Evolutionary conservation across 2,329 filamentous ascomycete genomes (phyloP).

Genomic region (Akanthomyces muscarius): DNA sequence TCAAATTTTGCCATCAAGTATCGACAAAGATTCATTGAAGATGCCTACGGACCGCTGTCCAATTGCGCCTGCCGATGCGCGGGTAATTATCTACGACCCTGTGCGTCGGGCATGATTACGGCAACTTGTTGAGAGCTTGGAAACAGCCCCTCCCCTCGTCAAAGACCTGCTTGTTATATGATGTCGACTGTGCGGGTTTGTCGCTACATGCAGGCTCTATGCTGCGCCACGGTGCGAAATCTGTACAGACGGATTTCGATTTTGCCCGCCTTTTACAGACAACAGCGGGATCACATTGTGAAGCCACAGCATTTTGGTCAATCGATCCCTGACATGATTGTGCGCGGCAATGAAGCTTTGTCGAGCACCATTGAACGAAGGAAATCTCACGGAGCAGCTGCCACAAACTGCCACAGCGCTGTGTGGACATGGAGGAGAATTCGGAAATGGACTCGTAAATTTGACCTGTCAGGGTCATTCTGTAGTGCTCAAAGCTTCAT

Average conservation of each 20-base stretch:
- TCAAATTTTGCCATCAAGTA: not conserved
- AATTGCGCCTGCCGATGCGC: not conserved
- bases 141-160: too few species aligned
- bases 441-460: constrained; percentile 14
- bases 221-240: not conserved
- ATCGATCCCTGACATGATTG: not conserved
- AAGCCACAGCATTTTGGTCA: not conserved
- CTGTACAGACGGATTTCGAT: not conserved
- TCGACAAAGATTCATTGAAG: not conserved
- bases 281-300: not conserved
- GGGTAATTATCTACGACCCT: not conserved
- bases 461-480: constrained; percentile 14
- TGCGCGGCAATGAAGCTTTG: not conserved
- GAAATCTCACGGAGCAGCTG: not conserved
- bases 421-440: not conserved
- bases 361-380: not conserved
- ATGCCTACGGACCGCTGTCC: not conserved
- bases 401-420: not conserved
- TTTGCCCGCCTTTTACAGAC: not conserved
- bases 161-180: not conserved
- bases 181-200: not conserved
- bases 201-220: not conserved
- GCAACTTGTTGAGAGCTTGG: not conserved
- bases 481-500: constrained; percentile 17
- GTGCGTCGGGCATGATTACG: not conserved